Conservation (phyloP, 441 rosid species). For the Rhodomyrtus psidioides region DNA sequence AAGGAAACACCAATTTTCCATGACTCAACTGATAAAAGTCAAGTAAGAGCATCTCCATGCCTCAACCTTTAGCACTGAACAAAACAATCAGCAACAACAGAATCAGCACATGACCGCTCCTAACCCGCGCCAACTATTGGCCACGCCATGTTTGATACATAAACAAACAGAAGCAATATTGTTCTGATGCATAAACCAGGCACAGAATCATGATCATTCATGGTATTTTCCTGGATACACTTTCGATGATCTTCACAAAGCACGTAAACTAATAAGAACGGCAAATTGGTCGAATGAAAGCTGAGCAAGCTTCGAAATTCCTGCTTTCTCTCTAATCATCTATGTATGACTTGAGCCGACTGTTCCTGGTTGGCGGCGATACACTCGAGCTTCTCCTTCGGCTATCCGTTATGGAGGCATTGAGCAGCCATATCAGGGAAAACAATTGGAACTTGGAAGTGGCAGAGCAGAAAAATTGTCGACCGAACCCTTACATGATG, state of each 20-base stretch:
- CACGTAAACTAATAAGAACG: neutral
- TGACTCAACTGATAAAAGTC: neutral
- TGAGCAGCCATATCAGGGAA: neutral
- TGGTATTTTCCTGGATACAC: neutral
- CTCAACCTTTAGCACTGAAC: neutral
- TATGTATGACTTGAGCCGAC: neutral
- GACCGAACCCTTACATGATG: constrained; percentile 47
- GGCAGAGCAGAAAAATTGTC: neutral
- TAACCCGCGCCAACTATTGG: too few species aligned
- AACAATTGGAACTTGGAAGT: neutral
- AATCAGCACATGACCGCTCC: too few species aligned
- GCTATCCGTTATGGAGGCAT: constrained; percentile 45
- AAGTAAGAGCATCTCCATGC: neutral
- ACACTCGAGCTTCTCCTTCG: constrained; percentile 66
- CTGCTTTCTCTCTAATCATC: neutral
- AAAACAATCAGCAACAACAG: neutral
- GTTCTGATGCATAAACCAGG: neutral
- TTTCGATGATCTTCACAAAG: neutral
- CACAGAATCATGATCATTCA: neutral
- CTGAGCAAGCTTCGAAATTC: neutral
- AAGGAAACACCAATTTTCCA: neutral
- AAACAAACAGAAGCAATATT: neutral
- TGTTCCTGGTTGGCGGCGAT: constrained; percentile 16
- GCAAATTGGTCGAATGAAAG: neutral
- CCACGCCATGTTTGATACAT: too few species aligned